A percentile compares a stretch with the other conserved stretches of the same genome.
Evolutionary conservation across 768 basidiomycete genomes (phyloP).

Genomic region (Mycena pura): DNA sequence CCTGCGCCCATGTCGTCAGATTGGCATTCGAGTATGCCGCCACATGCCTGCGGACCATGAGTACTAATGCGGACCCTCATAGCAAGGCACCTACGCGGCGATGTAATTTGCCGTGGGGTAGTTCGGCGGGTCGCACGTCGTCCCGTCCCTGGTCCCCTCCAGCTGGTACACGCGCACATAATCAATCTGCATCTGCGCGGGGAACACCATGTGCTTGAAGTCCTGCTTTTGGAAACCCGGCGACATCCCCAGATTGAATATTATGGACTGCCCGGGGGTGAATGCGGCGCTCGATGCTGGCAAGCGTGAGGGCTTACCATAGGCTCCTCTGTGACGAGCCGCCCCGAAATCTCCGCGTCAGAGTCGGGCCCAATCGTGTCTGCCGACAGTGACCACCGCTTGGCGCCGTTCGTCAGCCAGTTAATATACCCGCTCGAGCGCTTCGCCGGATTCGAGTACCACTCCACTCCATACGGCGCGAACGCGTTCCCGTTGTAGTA

Average conservation of each 20-base stretch:
- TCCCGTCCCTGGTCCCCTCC: conserved; percentile 65
- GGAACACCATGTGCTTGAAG: conserved; percentile 76
- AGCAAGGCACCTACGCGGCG: too few species aligned
- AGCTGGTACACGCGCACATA: conserved; percentile 92
- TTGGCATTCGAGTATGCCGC: conserved; percentile 80
- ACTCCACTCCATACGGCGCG: conserved; percentile 64
- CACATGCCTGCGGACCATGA: conserved; percentile 5
- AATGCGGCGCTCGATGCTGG: conserved; percentile 2
- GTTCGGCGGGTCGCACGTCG: conserved; percentile 81
- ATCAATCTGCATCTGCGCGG: conserved; percentile 83
- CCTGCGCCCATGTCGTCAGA: conserved; percentile 83
- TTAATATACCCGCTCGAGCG: conserved; percentile 52
- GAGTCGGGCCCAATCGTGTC: conserved; percentile 61
- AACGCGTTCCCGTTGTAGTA: conserved; percentile 55
- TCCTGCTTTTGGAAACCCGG: conserved; percentile 78
- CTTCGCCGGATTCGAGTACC: conserved; percentile 59
- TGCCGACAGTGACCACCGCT: conserved; percentile 65
- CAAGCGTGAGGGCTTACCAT: conserved; percentile 64
- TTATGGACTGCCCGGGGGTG: conserved; percentile 63
- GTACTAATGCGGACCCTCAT: too few species aligned
- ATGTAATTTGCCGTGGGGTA: conserved; percentile 87
- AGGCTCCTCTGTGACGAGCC: conserved; percentile 69
- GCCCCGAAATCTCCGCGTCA: conserved; percentile 49
- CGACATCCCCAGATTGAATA: conserved; percentile 87
- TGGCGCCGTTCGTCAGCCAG: conserved; percentile 64